Evolutionary conservation across 1,284 basidiomycete genomes (phyloP).

Genomic region (Ceratobasidium theobromae): DNA sequence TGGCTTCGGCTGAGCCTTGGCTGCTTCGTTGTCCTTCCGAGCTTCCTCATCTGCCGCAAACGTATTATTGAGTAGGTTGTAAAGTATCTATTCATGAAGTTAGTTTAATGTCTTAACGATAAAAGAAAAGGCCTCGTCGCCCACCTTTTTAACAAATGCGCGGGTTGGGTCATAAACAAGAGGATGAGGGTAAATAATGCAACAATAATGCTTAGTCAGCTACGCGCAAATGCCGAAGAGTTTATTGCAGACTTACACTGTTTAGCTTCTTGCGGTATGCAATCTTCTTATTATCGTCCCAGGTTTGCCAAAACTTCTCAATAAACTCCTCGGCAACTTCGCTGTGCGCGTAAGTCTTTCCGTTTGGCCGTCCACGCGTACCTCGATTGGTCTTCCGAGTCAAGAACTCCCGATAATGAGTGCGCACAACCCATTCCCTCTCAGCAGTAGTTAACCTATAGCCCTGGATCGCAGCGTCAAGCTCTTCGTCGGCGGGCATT

Average conservation of each 20-base stretch:
- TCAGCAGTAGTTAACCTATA: neutral
- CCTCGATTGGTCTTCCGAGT: neutral
- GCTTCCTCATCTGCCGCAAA: neutral
- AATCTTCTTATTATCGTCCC: neutral
- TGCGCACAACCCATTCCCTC: neutral
- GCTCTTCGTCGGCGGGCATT: neutral
- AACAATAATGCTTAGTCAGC: neutral
- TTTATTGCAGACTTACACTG: neutral
- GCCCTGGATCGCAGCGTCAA: neutral
- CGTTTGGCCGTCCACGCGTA: neutral
- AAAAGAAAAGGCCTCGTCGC: neutral
- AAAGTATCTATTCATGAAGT: neutral
- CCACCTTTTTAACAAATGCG: neutral
- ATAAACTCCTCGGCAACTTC: neutral
- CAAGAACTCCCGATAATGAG: neutral
- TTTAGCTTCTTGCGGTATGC: neutral
- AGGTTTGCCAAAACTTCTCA: neutral
- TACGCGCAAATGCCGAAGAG: neutral
- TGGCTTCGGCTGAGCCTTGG: neutral
- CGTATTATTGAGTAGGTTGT: neutral
- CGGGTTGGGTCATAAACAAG: neutral
- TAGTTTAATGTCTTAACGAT: no score
- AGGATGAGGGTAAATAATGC: neutral
- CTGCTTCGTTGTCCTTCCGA: neutral
- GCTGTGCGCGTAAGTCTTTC: neutral